Evolutionary conservation across 768 basidiomycete genomes (phyloP).

Genomic region (Strobilomyces confusus): DNA sequence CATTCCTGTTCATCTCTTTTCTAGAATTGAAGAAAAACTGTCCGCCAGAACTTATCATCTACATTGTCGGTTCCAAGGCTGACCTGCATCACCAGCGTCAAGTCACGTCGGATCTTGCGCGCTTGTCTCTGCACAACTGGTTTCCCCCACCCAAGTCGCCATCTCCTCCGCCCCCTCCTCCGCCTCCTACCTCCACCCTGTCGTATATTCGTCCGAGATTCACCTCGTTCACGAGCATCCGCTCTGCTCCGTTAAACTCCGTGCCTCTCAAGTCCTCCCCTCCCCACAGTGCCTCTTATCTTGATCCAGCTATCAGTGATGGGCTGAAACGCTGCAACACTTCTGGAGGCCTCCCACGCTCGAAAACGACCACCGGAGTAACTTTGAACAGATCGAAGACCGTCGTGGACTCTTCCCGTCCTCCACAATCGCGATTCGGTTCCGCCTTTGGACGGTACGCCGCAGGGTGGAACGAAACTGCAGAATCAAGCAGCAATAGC

Average conservation of each 20-base stretch:
- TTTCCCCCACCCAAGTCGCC: constrained; percentile 76
- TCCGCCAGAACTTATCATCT: constrained; percentile 83
- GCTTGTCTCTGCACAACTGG: constrained; percentile 83
- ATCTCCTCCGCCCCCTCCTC: constrained; percentile 61
- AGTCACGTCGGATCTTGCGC: constrained; percentile 77
- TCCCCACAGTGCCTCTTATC: constrained; percentile 58
- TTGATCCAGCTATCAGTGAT: constrained; percentile 56
- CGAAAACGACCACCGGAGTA: constrained; percentile 43
- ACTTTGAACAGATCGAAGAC: constrained; percentile 31
- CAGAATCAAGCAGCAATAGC: constrained; percentile 63
- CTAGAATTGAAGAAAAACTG: constrained; percentile 89
- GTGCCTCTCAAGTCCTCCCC: constrained; percentile 43
- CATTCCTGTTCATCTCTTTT: constrained; percentile 7
- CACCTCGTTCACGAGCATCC: constrained; percentile 44
- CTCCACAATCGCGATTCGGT: constrained; percentile 49
- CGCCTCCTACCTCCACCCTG: constrained; percentile 39
- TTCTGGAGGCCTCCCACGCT: constrained; percentile 42
- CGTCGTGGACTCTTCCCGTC: constrained; percentile 39
- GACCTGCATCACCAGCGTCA: constrained; percentile 70
- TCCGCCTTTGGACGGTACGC: constrained; percentile 50
- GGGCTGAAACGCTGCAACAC: constrained; percentile 53
- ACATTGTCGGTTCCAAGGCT: constrained; percentile 93
- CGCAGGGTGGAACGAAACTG: constrained; percentile 54
- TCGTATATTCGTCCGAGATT: constrained; percentile 36
- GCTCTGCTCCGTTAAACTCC: constrained; percentile 56